Conservation (phyloP, 2,329 filamentous ascomycete species). For the Tolypocladium sp. region DNA sequence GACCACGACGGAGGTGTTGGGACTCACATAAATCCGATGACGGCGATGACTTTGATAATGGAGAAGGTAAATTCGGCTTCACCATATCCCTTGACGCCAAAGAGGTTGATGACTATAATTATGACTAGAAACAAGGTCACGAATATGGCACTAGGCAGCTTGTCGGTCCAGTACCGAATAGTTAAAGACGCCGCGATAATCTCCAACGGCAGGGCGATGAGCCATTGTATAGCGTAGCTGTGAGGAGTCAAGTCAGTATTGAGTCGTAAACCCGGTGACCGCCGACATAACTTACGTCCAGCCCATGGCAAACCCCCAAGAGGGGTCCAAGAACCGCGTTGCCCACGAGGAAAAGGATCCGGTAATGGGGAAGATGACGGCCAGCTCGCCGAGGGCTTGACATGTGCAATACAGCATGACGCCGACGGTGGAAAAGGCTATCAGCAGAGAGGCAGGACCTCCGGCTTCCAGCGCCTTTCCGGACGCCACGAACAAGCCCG, state of each 20-base stretch:
- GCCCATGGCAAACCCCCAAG: conserved; percentile 92
- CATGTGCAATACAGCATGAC: conserved; percentile 87
- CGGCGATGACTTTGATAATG: conserved; percentile 74
- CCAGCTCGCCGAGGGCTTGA: conserved; percentile 84
- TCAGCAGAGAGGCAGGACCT: conserved; percentile 67
- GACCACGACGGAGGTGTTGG: not conserved
- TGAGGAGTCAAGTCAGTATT: not conserved
- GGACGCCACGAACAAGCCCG: conserved; percentile 80
- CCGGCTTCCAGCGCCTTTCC: conserved; percentile 63
- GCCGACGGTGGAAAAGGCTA: conserved; percentile 73
- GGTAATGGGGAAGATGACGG: conserved; percentile 84
- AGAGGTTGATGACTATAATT: conserved; percentile 77
- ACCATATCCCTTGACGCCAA: conserved; percentile 80
- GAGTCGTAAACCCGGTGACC: no score
- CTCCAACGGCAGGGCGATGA: conserved; percentile 73
- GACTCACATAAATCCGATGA: conserved; percentile 78
- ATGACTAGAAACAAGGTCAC: conserved; percentile 73
- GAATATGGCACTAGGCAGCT: conserved; percentile 62
- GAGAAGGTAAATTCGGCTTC: conserved; percentile 86
- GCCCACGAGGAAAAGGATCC: conserved; percentile 90
- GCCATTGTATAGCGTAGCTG: conserved; percentile 81
- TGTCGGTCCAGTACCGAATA: conserved; percentile 67
- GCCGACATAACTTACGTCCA: conserved; percentile 59
- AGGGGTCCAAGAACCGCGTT: conserved; percentile 84
- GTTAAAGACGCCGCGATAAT: conserved; percentile 82